These are phyloP conservation scores for Massarina eburnea DNA, from an alignment of 2,329 filamentous ascomycete genomes.

Conservation along the genomic window DNA sequence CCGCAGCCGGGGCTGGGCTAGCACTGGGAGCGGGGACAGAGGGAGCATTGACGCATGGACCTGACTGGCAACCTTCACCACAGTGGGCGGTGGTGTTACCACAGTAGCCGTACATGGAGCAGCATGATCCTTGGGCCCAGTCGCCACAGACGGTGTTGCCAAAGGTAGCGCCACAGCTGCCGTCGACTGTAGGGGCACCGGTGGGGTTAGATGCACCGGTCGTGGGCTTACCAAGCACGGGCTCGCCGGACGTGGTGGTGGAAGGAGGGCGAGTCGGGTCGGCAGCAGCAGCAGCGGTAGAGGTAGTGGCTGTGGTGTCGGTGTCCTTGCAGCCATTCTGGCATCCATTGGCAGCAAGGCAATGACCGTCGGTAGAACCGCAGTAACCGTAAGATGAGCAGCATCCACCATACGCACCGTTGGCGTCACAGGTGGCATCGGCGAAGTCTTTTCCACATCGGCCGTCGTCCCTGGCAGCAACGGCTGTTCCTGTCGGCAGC, in stretches of 20 bases:
- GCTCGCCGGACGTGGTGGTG: constrained; percentile 37
- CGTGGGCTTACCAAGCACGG: constrained; percentile 39
- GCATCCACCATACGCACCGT: constrained; percentile 44
- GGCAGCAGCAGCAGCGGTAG: constrained; percentile 10
- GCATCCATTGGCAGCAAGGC: constrained; percentile 41
- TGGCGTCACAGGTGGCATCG: constrained; percentile 44
- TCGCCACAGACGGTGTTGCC: constrained; percentile 54
- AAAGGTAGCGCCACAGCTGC: constrained; percentile 56
- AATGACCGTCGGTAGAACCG: constrained; percentile 41
- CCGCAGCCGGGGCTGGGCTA: constrained; percentile 49
- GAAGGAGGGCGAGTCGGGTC: constrained; percentile 32
- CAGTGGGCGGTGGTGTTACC: constrained; percentile 54
- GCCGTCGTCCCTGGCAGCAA: constrained; percentile 36
- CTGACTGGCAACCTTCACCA: constrained; percentile 58
- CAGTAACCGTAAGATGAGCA: constrained; percentile 43
- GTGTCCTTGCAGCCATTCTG: constrained; percentile 43
- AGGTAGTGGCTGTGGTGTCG: constrained; percentile 8
- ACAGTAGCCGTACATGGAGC: constrained; percentile 61
- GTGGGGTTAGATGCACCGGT: constrained; percentile 22
- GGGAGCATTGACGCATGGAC: constrained; percentile 50
- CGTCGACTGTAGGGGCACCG: constrained; percentile 50
- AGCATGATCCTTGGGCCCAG: constrained; percentile 57
- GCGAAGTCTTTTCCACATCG: constrained; percentile 46
- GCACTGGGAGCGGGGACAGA: constrained; percentile 44
- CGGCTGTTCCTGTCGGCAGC: constrained; percentile 10